Evolutionary conservation across 352 stramenopile genomes (phyloP).

Genomic region (Phytophthora sp.): DNA sequence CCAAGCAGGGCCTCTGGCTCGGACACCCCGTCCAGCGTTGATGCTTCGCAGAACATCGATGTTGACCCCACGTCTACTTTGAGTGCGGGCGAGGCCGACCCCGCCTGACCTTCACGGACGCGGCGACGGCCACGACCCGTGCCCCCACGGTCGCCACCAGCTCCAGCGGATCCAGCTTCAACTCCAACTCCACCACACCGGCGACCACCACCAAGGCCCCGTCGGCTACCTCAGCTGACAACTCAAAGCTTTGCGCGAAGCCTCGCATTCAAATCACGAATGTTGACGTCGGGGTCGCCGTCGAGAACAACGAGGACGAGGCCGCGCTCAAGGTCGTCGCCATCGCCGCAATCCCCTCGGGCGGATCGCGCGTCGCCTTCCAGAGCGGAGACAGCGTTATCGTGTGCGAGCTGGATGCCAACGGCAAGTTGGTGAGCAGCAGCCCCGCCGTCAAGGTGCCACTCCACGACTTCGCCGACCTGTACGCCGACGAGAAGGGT

Average conservation of each 20-base stretch:
- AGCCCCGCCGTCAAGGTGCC: slow-evolving; percentile 41
- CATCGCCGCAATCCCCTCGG: slow-evolving; percentile 46
- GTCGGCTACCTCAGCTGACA: neutral
- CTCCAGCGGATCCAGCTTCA: slow-evolving; percentile 7
- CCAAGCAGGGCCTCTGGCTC: slow-evolving; percentile 1
- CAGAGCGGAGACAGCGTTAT: slow-evolving; percentile 55
- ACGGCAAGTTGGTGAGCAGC: slow-evolving; percentile 50
- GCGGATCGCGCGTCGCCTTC: slow-evolving; percentile 55
- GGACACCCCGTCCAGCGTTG: neutral
- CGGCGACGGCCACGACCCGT: slow-evolving; percentile 1
- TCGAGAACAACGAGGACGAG: slow-evolving; percentile 60
- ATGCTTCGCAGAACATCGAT: slow-evolving; percentile 7
- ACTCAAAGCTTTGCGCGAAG: slow-evolving; percentile 50
- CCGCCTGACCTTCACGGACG: neutral
- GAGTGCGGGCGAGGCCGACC: slow-evolving; percentile 8
- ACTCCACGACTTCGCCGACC: slow-evolving; percentile 59
- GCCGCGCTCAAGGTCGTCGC: slow-evolving; percentile 52
- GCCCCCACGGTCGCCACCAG: slow-evolving; percentile 3
- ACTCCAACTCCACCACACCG: slow-evolving; percentile 10
- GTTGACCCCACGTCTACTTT: neutral
- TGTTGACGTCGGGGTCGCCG: slow-evolving; percentile 40
- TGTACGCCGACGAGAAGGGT: slow-evolving; percentile 58
- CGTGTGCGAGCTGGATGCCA: slow-evolving; percentile 53
- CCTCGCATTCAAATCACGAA: slow-evolving; percentile 46
- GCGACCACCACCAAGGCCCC: slow-evolving; percentile 8